These are phyloP conservation scores for Boletus rubropictus DNA, from an alignment of 768 basidiomycete genomes.

Conservation along the genomic window DNA sequence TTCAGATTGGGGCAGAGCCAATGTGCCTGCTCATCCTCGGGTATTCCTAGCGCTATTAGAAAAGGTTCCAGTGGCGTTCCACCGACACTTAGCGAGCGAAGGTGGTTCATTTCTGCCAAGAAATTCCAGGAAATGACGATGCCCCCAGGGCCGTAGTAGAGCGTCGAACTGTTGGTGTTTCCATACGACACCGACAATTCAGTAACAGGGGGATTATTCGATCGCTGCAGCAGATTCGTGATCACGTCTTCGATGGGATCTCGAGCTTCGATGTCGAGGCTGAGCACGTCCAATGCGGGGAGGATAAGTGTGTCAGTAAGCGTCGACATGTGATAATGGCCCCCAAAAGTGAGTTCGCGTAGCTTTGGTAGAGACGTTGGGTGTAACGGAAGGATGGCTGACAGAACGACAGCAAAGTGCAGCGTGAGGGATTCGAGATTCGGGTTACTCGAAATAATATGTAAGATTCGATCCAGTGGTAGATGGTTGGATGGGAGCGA, in stretches of 20 bases:
- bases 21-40: slow-evolving; percentile 51
- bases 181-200: slow-evolving; percentile 62
- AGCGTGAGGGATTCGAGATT: slow-evolving; percentile 51
- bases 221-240: slow-evolving; percentile 53
- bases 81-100: slow-evolving; percentile 58
- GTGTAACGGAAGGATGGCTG: slow-evolving; percentile 57
- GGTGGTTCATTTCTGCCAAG: slow-evolving; percentile 49
- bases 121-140: slow-evolving; percentile 65
- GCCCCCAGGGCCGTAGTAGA: slow-evolving; percentile 56
- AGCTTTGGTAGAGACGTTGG: slow-evolving; percentile 50
- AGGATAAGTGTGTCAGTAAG: slow-evolving; percentile 57
- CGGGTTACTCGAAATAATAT: slow-evolving; percentile 56
- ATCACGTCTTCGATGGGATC: slow-evolving; percentile 73
- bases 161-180: slow-evolving; percentile 31
- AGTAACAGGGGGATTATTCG: slow-evolving; percentile 50
- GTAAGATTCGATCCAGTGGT: slow-evolving; percentile 63
- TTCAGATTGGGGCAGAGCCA: slow-evolving; percentile 65
- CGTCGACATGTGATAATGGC: slow-evolving; percentile 57
- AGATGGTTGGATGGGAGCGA: slow-evolving; percentile 59
- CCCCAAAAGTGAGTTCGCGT: slow-evolving; percentile 53
- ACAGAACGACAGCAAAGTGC: slow-evolving; percentile 56
- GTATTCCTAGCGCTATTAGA: slow-evolving; percentile 49
- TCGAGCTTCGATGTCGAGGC: slow-evolving; percentile 67
- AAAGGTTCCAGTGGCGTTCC: slow-evolving; percentile 63
- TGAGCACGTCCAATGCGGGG: slow-evolving; percentile 53